phyloP scores from a whole-genome alignment of 192 early-diverging fungal genomes.

The Chytriomyces sp. region DNA sequence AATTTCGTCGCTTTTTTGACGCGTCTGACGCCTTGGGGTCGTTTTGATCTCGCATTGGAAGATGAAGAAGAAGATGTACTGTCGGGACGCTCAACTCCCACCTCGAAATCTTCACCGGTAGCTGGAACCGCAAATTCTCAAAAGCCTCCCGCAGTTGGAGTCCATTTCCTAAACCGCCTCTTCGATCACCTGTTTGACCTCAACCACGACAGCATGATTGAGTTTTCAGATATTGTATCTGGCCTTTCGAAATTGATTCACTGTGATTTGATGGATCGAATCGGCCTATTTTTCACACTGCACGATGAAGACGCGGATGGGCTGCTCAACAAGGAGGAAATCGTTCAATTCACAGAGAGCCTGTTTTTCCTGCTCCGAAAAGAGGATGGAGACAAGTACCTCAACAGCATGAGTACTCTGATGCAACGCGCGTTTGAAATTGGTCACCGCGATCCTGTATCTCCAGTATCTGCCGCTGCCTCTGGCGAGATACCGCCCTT shows the following conservation, averaged over 20 bases:
- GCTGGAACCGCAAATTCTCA: not conserved
- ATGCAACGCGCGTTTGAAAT: constrained; percentile 67
- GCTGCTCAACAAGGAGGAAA: constrained; percentile 70
- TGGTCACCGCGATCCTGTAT: constrained; percentile 41
- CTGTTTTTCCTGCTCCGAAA: constrained; percentile 75
- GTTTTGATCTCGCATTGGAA: constrained; percentile 42
- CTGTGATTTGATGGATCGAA: constrained; percentile 74
- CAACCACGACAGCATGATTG: constrained; percentile 60
- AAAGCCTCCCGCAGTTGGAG: constrained; percentile 43
- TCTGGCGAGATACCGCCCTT: not conserved
- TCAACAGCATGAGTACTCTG: constrained; percentile 63
- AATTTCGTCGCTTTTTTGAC: constrained; percentile 67
- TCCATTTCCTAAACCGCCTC: constrained; percentile 42
- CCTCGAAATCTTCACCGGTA: not conserved
- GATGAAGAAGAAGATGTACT: constrained; percentile 40
- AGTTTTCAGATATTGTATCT: constrained; percentile 75
- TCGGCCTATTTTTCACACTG: constrained; percentile 81
- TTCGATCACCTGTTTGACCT: constrained; percentile 59
- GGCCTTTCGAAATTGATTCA: constrained; percentile 78
- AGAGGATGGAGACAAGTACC: constrained; percentile 58
- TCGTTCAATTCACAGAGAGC: constrained; percentile 82
- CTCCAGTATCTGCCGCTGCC: not conserved
- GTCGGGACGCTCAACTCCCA: constrained; percentile 18
- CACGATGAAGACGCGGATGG: constrained; percentile 73
- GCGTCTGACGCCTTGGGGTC: constrained; percentile 52